phyloP scores from a whole-genome alignment of 805 yeast species.

The Candida germanica region DNA sequence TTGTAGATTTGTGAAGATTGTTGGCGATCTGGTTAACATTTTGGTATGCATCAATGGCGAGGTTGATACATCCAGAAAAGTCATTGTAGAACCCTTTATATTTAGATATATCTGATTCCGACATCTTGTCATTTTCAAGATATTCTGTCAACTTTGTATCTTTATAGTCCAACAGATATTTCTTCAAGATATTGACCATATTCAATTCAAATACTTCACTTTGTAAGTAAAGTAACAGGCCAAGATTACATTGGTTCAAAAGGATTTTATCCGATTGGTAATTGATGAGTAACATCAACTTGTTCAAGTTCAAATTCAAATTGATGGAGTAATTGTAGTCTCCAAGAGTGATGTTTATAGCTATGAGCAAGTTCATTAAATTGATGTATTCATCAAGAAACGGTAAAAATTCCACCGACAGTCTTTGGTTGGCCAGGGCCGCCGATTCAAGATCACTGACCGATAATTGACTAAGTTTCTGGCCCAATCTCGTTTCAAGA shows the following conservation, averaged over 20 bases:
- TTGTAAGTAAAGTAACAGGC: slow-evolving; percentile 64
- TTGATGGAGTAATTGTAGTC: slow-evolving; percentile 60
- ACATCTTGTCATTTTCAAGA: slow-evolving; percentile 16
- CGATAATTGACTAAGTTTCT: slow-evolving; percentile 2
- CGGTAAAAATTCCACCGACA: neutral
- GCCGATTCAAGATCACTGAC: slow-evolving; percentile 4
- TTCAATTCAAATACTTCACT: slow-evolving; percentile 58
- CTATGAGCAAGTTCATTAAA: slow-evolving; percentile 72
- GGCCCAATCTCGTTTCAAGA: slow-evolving; percentile 42
- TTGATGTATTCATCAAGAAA: slow-evolving; percentile 76
- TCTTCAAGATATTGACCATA: slow-evolving; percentile 25
- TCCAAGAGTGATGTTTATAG: slow-evolving; percentile 66
- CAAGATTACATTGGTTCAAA: slow-evolving; percentile 65
- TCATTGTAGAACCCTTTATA: slow-evolving; percentile 24
- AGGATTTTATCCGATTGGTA: slow-evolving; percentile 62
- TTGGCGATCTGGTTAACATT: slow-evolving; percentile 31
- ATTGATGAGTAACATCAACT: slow-evolving; percentile 72
- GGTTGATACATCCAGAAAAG: slow-evolving; percentile 20
- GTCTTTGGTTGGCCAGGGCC: neutral
- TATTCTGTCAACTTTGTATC: slow-evolving; percentile 11
- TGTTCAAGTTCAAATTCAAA: slow-evolving; percentile 60
- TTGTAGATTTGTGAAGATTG: slow-evolving; percentile 16
- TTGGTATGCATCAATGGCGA: slow-evolving; percentile 33
- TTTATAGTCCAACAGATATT: slow-evolving; percentile 22
- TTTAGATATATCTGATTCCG: slow-evolving; percentile 2